Evolutionary conservation across 1,284 basidiomycete species (phyloP), one percentile per base, ranked within the genome.

Genomic region (Lentinus polychrous): DNA sequence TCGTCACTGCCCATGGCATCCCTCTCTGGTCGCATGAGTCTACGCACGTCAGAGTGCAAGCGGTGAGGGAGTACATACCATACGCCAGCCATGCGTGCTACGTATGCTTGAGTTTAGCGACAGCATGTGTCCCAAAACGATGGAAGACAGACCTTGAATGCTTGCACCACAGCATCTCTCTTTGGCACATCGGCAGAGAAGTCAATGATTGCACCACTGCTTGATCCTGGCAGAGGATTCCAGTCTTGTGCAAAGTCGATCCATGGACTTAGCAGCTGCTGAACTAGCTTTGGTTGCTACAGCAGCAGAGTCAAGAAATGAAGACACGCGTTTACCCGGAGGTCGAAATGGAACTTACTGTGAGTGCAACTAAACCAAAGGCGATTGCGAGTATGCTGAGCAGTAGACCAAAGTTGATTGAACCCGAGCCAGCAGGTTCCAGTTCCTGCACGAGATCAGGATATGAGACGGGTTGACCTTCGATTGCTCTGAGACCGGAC

Each of bases 1-100:
- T 94, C 90, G 65, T 95, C 93, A 49, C 73, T 75, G 1, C 93
- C 92, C 81, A 90, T 92, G 0, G 91, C 92, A 64, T 94, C 82
- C 46, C 79, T 73, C 68, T 92, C 91, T 91, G 70, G 40, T 60
- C 52, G 17, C 40, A 50, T 67, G 59, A 72, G 49, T 53, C 18
- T 15, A 14, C 14, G 24, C 46, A 37, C 35, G 15, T 24, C 23
- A 18, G 46, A 10, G 15, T 47, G 45, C 31, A 51, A 48, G 27
- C 10, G 52, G 31, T 46, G n/a, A 38, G 46, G 38, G 14, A 8
- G n/a, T 43, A 62, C 64, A 49, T 52, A 86, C 87, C 87, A 63
- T 92, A 92, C 20, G 86, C 82, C 49, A 67, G 66, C 89, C 87
- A 91, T 44, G 86, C 86, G 65, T 88, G 78, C 86, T 91, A 53